Base-by-base conservation (phyloP, 225 moss, liverwort and hornwort species). In the Pseudisothecium myosuroides region DNA sequence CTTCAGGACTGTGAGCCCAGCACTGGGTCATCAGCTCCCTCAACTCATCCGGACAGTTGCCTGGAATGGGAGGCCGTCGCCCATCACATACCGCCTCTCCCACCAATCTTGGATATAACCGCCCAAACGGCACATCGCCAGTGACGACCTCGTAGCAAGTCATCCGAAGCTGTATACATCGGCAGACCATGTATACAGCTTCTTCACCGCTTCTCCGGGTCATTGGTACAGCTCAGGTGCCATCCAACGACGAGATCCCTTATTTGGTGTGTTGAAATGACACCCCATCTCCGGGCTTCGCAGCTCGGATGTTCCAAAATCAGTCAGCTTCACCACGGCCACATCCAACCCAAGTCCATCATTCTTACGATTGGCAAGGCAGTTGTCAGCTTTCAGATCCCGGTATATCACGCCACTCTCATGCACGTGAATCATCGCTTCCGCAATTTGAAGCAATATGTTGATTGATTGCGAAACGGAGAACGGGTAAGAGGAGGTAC, bases 61-160 rank as follows among this genome's bases (percentile, higher is more conserved):
- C 6, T 20, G 67, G 67, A 37, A 67, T 37, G 37, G 37, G 1
- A 67, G 67, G 37, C 67, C 67, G 67, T 4, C 0, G 20, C 3
- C 67, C 67, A 11, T 6, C 1, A 37, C 69, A 1, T 23, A 69
- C 69, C 23, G n/a, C 69, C n/a, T 69, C 7, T 69, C 69, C 7
- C 39, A 39, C 1, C 23, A 1, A 39, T 21, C 14, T 23, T 39
- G 8, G 2, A n/a, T 1, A 36, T 2, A 23, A 23, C n/a, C n/a
- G 39, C 13, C 39, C 69, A 69, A 39, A 69, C 23, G 39, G 69
- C 13, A 69, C 39, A 13, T 39, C 39, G 69, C 39, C 69, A 69
- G 69, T 69, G 69, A 69, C 8, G 39, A 39, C 39, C 39, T 69
- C 69, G 23, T 39, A 69, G 69, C 69, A 69, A 69, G 69, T 69